Evolutionary conservation across 176 grass and related monocot species (phyloP).

Genomic region (Oryza meridionalis): DNA sequence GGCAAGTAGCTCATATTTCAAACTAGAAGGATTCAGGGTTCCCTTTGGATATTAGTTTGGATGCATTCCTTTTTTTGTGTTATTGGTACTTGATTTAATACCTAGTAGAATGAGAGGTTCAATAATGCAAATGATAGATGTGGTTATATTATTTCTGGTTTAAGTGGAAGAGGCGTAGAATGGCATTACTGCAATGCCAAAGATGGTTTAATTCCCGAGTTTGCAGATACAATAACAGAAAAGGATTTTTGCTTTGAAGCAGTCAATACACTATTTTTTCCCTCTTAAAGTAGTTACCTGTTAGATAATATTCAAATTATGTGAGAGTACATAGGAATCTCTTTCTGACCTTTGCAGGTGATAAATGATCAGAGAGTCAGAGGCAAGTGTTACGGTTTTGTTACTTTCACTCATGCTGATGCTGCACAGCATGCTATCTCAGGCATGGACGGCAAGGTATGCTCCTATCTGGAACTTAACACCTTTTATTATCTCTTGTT

Average conservation of each 20-base stretch:
- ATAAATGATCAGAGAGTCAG: conserved; percentile 84
- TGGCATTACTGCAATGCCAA: neutral
- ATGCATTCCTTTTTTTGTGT: neutral
- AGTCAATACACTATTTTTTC: neutral
- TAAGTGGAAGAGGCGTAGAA: neutral
- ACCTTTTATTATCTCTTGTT: conserved; percentile 14
- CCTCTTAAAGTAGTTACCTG: neutral
- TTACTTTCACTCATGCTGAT: conserved; percentile 74
- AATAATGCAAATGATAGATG: neutral
- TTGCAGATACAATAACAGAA: neutral
- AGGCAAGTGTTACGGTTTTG: conserved; percentile 86
- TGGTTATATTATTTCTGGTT: conserved; percentile 11
- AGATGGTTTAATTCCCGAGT: neutral
- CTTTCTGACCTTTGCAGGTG: conserved; percentile 55
- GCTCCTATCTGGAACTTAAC: conserved; percentile 1
- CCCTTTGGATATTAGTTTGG: neutral
- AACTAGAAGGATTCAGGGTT: neutral
- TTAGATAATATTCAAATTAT: neutral
- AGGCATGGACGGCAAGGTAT: conserved; percentile 88
- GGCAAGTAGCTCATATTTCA: neutral
- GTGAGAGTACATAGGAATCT: neutral
- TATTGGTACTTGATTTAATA: neutral
- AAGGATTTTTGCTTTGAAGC: neutral
- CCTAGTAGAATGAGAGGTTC: neutral
- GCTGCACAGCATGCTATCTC: conserved; percentile 72